Evolutionary conservation across 2,329 filamentous ascomycete species (phyloP).

Genomic region (Berkeleyomyces rouxiae): DNA sequence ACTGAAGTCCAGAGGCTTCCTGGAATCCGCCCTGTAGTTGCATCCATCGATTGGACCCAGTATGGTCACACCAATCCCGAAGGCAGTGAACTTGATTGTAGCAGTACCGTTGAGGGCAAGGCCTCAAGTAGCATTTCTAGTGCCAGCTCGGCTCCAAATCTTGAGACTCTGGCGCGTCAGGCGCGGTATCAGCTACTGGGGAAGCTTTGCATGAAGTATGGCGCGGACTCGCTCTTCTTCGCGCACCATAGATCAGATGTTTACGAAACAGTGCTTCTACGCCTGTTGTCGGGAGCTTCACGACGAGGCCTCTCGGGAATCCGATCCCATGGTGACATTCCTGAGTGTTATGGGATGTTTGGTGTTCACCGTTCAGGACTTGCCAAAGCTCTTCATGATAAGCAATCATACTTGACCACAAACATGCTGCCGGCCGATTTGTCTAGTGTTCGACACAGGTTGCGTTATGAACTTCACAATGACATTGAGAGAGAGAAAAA

Average conservation of each 20-base stretch:
- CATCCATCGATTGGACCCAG: conserved; percentile 19
- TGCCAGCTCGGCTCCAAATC: conserved; percentile 33
- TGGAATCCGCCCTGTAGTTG: conserved; percentile 18
- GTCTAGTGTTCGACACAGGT: conserved; percentile 17
- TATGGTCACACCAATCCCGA: conserved; percentile 4
- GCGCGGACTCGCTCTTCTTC: conserved; percentile 48
- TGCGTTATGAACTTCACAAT: neutral
- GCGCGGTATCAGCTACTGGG: conserved; percentile 61
- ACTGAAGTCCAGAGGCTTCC: conserved; percentile 23
- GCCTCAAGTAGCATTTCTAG: conserved; percentile 18
- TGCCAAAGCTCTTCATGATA: conserved; percentile 27
- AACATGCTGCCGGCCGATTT: conserved; percentile 20
- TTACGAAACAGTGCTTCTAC: conserved; percentile 75
- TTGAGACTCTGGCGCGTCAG: conserved; percentile 62
- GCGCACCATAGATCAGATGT: conserved; percentile 87
- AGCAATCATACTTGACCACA: conserved; percentile 25
- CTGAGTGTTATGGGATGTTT: conserved; percentile 64
- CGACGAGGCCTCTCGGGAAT: conserved; percentile 55
- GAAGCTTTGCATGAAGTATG: conserved; percentile 32
- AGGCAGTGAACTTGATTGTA: neutral
- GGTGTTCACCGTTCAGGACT: conserved; percentile 52
- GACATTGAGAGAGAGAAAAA: neutral
- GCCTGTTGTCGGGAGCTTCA: conserved; percentile 50
- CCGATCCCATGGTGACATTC: conserved; percentile 47
- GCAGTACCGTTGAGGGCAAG: neutral